phyloP scores from a whole-genome alignment of 2,329 filamentous ascomycete genomes.

The Pseudogymnoascus sp. region DNA sequence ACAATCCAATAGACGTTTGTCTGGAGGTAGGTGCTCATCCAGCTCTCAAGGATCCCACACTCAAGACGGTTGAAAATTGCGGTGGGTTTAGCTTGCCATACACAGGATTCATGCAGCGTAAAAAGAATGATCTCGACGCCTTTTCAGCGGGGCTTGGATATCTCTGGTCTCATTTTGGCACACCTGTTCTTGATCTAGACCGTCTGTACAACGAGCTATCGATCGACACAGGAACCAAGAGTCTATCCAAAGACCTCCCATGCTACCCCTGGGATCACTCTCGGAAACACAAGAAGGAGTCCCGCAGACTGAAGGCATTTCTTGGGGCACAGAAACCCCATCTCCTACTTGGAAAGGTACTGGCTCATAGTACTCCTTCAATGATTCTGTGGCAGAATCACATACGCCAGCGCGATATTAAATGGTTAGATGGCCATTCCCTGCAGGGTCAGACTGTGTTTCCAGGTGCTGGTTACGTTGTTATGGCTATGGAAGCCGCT shows the following conservation, averaged over 20 bases:
- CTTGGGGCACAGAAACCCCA: background rate
- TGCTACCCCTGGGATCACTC: conserved; percentile 46
- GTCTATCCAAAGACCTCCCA: conserved; percentile 28
- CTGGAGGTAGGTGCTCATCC: conserved; percentile 28
- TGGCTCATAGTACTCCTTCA: too few relatives aligned
- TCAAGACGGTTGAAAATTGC: conserved; percentile 17
- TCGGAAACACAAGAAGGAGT: conserved; percentile 44
- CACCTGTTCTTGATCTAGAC: conserved; percentile 13
- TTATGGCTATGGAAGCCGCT: conserved; percentile 39
- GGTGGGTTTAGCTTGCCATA: background rate
- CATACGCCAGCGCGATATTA: too few relatives aligned
- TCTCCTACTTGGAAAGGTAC: too few relatives aligned
- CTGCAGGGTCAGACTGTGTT: conserved; percentile 25
- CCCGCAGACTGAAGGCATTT: conserved; percentile 17
- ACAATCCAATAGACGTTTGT: conserved; percentile 9
- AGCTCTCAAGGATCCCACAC: conserved; percentile 28
- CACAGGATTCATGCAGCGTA: conserved; percentile 10
- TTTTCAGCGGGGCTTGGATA: conserved; percentile 9
- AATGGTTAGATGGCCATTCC: background rate
- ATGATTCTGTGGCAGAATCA: too few relatives aligned
- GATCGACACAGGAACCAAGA: conserved; percentile 27
- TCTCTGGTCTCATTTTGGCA: background rate
- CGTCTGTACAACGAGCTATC: conserved; percentile 9
- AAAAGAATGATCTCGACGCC: conserved; percentile 14
- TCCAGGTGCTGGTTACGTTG: conserved; percentile 38